Base-by-base conservation (phyloP, 1,284 basidiomycete genomes). In the Coniophora puteana region DNA sequence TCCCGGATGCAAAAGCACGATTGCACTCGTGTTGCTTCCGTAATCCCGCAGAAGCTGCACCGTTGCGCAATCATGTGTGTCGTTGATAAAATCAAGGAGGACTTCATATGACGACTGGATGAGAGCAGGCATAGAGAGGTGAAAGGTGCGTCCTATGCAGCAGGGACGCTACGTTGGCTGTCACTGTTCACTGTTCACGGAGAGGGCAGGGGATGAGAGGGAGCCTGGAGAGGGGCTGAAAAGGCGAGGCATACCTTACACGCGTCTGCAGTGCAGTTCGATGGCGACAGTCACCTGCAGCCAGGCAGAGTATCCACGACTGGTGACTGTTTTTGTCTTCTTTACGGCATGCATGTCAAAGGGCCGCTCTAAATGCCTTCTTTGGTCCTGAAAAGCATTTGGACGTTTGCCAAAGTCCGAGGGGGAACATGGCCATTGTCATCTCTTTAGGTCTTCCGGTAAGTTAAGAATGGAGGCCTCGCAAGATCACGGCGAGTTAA, bases 41-140 rank as follows among this genome's bases (percentile, higher is more conserved):
- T 83, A 84, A 60, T 83, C 77, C 30, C 72, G 70, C 43, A 80
- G 62, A 21, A 82, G 67, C 57, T 85, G 82, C 21, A 85, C 67
- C 31, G 80, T 78, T 44, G 79, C 74, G 40, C 68, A 72, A 52
- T 81, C 78, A 50, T 68, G 72, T 11, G 79, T 82, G 51, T 85
- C 82, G 59, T 85, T 85, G 43, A 71, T 74, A 55, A 85, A 74
- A 59, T 80, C 77, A 54, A 85, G 74, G 43, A 76, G 67, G 54
- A 84, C 71, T 55, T 83, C 80, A 61, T 80, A 83, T 10, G 55
- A 49, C 22, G 39, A 8, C 47, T 71, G 66, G 18, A 71, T 69
- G 64, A 71, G 56, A 51, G 61, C 66, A 54, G 73, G 73, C 73
- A 76, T 76, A 25, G 46, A 38, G 38, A 40, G 37, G 47, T n/a